Evolutionary conservation across 2,329 filamentous ascomycete genomes (phyloP).

Genomic region (Colletotrichum tanaceti): DNA sequence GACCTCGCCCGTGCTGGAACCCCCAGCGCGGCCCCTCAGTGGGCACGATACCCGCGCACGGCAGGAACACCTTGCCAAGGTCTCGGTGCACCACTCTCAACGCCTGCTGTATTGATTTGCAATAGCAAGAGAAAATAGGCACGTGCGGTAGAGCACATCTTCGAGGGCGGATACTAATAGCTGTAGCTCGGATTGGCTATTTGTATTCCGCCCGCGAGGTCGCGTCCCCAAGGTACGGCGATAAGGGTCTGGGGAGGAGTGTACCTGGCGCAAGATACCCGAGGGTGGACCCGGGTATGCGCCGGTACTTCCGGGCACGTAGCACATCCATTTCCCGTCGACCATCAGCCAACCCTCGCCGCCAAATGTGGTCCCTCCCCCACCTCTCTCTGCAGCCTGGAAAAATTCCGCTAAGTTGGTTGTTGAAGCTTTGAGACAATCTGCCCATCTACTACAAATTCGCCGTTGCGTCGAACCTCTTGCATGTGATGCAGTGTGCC

Average conservation of each 20-base stretch:
- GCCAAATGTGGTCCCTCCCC: constrained; percentile 12
- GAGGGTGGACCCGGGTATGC: constrained; percentile 17
- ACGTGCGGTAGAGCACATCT: too few species aligned
- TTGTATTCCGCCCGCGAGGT: not conserved
- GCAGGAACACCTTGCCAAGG: constrained; percentile 4
- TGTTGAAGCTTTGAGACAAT: not conserved
- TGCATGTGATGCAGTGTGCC: constrained; percentile 12
- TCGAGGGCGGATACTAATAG: too few species aligned
- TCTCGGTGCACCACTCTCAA: not conserved
- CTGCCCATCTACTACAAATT: not conserved
- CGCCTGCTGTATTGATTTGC: too few species aligned
- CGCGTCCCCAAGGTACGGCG: not conserved
- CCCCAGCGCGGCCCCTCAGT: constrained; percentile 26
- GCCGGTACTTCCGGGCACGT: constrained; percentile 21
- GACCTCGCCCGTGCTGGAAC: constrained; percentile 6
- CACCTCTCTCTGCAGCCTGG: not conserved
- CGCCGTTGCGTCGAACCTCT: not conserved
- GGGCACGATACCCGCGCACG: constrained; percentile 37
- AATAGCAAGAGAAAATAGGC: not conserved
- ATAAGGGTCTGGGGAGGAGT: not conserved
- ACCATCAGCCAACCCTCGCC: constrained; percentile 6
- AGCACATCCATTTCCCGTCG: not conserved
- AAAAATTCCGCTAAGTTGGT: constrained; percentile 5
- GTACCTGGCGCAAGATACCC: constrained; percentile 13
- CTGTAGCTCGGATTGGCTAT: not conserved